These are phyloP conservation scores for Candida broadrunensis DNA, from an alignment of 805 yeast species.

Conservation along the genomic window DNA sequence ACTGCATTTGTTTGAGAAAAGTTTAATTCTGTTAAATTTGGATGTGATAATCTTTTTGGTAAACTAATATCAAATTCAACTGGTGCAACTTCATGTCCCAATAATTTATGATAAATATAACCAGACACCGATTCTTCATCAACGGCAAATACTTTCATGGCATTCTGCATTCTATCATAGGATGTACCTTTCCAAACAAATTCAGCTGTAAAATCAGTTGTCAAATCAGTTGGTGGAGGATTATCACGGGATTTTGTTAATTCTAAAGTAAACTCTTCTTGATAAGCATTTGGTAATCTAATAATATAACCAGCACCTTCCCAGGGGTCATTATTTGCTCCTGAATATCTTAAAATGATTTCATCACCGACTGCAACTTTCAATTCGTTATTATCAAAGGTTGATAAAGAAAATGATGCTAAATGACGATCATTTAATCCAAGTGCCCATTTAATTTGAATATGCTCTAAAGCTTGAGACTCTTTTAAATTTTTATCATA, in stretches of 20 bases:
- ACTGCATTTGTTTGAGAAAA: slow-evolving; percentile 80
- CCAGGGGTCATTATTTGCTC: slow-evolving; percentile 63
- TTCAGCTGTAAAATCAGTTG: slow-evolving; percentile 74
- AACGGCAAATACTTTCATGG: slow-evolving; percentile 69
- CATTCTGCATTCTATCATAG: slow-evolving; percentile 79
- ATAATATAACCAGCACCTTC: slow-evolving; percentile 69
- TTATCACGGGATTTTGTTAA: slow-evolving; percentile 39
- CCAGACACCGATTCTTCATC: slow-evolving; percentile 68
- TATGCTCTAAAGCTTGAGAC: slow-evolving; percentile 70
- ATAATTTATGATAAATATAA: slow-evolving; percentile 68
- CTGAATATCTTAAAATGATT: slow-evolving; percentile 63
- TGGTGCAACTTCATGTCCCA: slow-evolving; percentile 75
- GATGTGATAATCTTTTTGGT: slow-evolving; percentile 61
- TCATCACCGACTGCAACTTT: slow-evolving; percentile 85
- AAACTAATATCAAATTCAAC: slow-evolving; percentile 59
- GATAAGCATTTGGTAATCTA: slow-evolving; percentile 62
- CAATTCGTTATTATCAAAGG: slow-evolving; percentile 61
- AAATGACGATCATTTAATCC: slow-evolving; percentile 63
- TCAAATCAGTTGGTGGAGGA: slow-evolving; percentile 56
- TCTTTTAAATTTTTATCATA: slow-evolving; percentile 73
- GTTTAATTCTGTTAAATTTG: slow-evolving; percentile 68
- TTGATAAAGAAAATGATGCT: slow-evolving; percentile 67
- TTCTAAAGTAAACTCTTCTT: slow-evolving; percentile 72
- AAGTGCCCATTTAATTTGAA: slow-evolving; percentile 70
- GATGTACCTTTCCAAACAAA: slow-evolving; percentile 88